Base-by-base conservation (phyloP, 2,329 filamentous ascomycete genomes). In the Penicillium aurantiogriseum region DNA sequence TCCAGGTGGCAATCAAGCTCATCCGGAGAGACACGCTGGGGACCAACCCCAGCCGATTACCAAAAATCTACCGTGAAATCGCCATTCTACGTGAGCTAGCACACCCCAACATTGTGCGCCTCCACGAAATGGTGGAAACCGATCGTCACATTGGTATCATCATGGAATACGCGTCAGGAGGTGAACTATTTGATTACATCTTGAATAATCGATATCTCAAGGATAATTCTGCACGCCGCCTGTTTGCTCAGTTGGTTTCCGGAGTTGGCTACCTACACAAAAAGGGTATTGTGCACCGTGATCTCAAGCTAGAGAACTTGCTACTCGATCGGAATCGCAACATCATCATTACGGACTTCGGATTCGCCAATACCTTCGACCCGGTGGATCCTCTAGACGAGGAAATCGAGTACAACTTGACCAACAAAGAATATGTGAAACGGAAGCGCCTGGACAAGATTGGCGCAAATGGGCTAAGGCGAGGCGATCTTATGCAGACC, bases 331-430 rank as follows among this genome's bases (percentile, higher is more conserved):
- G 93, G 62, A 97, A 99, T 72, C 89, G 92, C 62, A 99, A 99
- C 79, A 97, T 99, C 71, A 99, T 99, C 77, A 99, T 99, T 71
- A 99, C 94, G 17, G 94, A 99, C 77, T 99, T 99, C 76, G 94
- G 94, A 19, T 99, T 99, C 73, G 94, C 94, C 66, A 99, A 99
- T 76, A 97, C 92, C 0, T 99, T 99, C 71, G 90, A 97, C 70
- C 86, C 94, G 0, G 79, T 81, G 36, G 94, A 99, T 70, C 92
- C 97, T 73, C 82, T 99, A 39, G 86, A 85, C 5, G 91, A 96
- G 59, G 92, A 97, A 58, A 89, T 97, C 64, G 94, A 97, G 75
- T 85, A 91, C 68, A 90, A 92, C 62, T 79, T 99, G 23, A 84
- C 85, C 27, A 93, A 96, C 71, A 89, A 91, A 64, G 92, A 97